phyloP scores from a whole-genome alignment of 345 rosid genomes.

The Murraya paniculata region DNA sequence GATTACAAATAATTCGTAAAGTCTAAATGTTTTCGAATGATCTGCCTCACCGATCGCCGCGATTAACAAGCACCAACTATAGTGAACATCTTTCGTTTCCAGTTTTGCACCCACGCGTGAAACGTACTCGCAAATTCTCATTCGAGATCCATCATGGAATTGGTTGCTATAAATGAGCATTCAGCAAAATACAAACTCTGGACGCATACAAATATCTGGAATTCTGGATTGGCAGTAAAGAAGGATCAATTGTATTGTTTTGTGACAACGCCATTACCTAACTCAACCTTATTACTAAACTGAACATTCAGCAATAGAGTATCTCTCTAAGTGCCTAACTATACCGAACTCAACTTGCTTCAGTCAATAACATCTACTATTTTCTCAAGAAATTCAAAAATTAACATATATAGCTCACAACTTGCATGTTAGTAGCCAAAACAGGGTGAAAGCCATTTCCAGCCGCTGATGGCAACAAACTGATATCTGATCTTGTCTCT shows the following conservation, averaged over 20 bases:
- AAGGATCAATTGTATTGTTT: neutral
- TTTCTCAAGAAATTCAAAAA: neutral
- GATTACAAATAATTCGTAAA: neutral
- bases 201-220: neutral
- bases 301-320: neutral
- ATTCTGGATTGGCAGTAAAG: neutral
- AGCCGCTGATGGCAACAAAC: neutral
- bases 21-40: neutral
- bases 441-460: neutral
- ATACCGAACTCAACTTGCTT: neutral
- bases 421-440: neutral
- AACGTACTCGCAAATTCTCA: neutral
- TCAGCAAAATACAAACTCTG: neutral
- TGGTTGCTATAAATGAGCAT: constrained; percentile 1
- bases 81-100: neutral
- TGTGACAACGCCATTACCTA: neutral
- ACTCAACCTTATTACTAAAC: neutral
- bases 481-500: neutral
- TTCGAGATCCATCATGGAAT: neutral
- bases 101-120: neutral
- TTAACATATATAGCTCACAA: neutral
- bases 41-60: neutral
- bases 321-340: neutral
- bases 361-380: constrained; percentile 5
- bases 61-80: neutral